Evolutionary conservation across 257 asterid genomes (phyloP).

Genomic region (Voacanga thouarsii): DNA sequence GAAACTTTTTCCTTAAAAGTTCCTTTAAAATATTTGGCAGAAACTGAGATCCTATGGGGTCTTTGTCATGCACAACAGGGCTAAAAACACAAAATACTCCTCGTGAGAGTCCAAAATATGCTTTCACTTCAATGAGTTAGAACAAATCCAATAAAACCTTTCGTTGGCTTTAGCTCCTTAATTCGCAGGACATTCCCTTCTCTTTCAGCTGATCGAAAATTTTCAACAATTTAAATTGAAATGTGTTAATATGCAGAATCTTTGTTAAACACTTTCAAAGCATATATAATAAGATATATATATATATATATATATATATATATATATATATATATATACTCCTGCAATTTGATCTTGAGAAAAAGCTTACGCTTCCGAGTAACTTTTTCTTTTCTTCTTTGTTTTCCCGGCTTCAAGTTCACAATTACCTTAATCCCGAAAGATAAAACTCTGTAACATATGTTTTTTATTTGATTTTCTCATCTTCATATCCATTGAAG

Average conservation of each 20-base stretch:
- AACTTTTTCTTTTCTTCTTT: constrained; percentile 27
- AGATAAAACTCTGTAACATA: constrained; percentile 59
- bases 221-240: no score
- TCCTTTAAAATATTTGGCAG: background rate
- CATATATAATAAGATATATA: no score
- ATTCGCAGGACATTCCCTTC: background rate
- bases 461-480: constrained; percentile 3
- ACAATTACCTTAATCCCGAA: constrained; percentile 59
- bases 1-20: background rate
- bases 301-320: no score
- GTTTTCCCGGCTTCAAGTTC: constrained; percentile 31
- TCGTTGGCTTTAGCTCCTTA: background rate
- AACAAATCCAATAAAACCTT: background rate
- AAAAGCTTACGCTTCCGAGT: constrained; percentile 68
- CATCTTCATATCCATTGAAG: constrained; percentile 16
- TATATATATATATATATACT: no score
- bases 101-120: background rate
- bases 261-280: no score
- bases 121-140: background rate
- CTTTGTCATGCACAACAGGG: background rate
- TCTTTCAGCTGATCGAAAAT: no score
- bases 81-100: background rate
- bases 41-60: background rate
- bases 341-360: constrained; percentile 82
- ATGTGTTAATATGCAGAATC: no score